Evolutionary conservation across 192 early-diverging fungal species (phyloP).

Genomic region (Backusella psychrophila): DNA sequence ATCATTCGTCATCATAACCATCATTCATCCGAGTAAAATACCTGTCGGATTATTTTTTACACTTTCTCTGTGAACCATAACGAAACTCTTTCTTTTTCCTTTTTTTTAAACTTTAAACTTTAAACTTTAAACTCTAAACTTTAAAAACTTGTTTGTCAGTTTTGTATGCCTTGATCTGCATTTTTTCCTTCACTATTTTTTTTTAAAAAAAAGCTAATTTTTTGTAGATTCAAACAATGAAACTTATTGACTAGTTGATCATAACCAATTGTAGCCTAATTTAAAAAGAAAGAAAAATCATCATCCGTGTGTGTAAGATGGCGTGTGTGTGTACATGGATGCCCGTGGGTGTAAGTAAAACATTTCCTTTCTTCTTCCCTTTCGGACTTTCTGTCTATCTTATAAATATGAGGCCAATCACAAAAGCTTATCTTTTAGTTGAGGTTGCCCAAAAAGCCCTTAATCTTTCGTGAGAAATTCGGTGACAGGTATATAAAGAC

Average conservation of each 20-base stretch:
- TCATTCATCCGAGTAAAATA: background rate
- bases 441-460: background rate
- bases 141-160: background rate
- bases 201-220: constrained; percentile 7
- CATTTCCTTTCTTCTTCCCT: background rate
- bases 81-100: background rate
- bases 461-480: constrained; percentile 1
- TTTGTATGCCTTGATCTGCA: background rate
- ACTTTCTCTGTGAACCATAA: background rate
- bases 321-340: background rate
- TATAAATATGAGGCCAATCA: constrained; percentile 3
- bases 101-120: background rate
- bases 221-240: background rate
- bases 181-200: background rate
- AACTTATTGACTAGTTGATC: background rate
- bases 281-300: background rate
- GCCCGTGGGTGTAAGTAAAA: background rate
- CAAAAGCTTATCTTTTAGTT: background rate
- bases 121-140: background rate
- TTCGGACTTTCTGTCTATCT: background rate
- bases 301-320: background rate
- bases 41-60: background rate
- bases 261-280: background rate
- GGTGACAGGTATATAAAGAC: background rate
- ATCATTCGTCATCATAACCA: background rate